These are phyloP conservation scores for Trichomonas gallinae DNA, from an alignment of 208 protist species.

Conservation along the genomic window DNA sequence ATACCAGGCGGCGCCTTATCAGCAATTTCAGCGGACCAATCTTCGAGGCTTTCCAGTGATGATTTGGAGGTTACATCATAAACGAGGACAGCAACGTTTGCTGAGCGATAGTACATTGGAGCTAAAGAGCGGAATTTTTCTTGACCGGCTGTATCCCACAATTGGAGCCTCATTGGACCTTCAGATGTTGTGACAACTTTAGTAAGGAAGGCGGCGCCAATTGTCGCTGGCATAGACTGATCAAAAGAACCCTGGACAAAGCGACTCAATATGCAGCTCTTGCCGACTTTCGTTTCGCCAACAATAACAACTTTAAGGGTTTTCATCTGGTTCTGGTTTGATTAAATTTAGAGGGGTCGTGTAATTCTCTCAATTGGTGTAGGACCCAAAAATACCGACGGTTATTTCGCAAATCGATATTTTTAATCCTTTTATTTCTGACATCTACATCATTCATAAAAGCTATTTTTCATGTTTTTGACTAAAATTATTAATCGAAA, in stretches of 20 bases:
- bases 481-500: no score
- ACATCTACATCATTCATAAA: no score
- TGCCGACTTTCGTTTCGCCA: neutral
- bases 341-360: neutral
- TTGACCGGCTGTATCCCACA: slow-evolving; percentile 17
- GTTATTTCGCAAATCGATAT: no score
- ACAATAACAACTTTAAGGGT: neutral
- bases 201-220: neutral
- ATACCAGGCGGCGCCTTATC: neutral
- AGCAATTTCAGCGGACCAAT: neutral
- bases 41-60: neutral
- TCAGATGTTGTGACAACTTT: neutral
- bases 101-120: neutral
- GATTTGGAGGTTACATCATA: neutral
- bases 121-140: neutral
- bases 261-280: neutral
- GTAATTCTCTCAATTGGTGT: neutral
- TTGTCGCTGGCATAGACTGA: neutral
- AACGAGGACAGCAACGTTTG: neutral
- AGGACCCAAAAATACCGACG: no score
- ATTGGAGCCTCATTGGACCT: neutral
- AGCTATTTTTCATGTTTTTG: no score
- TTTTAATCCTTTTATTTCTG: no score
- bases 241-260: slow-evolving; percentile 6
- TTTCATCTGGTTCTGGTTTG: neutral